Evolutionary conservation across 306 rosid genomes (phyloP).

Genomic region (Luffa aegyptiaca): DNA sequence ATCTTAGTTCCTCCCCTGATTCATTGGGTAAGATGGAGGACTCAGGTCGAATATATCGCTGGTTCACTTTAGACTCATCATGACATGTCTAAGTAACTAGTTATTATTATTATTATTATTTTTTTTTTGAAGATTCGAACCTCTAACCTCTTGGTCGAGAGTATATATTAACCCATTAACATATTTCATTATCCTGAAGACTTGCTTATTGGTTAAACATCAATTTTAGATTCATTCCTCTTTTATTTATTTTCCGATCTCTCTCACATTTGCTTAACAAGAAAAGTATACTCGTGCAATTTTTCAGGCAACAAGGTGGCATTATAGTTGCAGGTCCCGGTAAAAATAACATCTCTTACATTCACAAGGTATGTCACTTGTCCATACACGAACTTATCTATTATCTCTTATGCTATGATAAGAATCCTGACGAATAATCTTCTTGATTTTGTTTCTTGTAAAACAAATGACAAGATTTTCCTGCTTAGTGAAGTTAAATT

Average conservation of each 20-base stretch:
- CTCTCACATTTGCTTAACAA: neutral
- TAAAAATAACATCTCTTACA: constrained; percentile 58
- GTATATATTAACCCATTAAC: neutral
- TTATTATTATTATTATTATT: too few relatives aligned
- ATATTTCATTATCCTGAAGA: neutral
- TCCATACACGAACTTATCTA: neutral
- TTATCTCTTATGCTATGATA: neutral
- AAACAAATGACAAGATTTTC: neutral
- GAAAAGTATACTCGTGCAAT: neutral
- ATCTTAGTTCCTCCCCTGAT: neutral
- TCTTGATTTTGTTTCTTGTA: neutral
- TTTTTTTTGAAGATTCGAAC: too few relatives aligned
- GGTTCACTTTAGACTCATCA: neutral
- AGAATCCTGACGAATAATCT: neutral
- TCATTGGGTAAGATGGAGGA: neutral
- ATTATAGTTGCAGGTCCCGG: constrained; percentile 92
- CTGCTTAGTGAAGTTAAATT: neutral
- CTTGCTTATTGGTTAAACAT: neutral
- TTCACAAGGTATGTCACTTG: constrained; percentile 51
- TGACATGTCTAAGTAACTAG: neutral
- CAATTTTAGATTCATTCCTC: neutral
- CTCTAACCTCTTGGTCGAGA: too few relatives aligned
- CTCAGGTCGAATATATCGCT: neutral
- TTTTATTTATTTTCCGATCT: neutral
- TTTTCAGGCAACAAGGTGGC: constrained; percentile 90